Evolutionary conservation across 2,329 filamentous ascomycete genomes (phyloP).

Genomic region (Nemania sp.): DNA sequence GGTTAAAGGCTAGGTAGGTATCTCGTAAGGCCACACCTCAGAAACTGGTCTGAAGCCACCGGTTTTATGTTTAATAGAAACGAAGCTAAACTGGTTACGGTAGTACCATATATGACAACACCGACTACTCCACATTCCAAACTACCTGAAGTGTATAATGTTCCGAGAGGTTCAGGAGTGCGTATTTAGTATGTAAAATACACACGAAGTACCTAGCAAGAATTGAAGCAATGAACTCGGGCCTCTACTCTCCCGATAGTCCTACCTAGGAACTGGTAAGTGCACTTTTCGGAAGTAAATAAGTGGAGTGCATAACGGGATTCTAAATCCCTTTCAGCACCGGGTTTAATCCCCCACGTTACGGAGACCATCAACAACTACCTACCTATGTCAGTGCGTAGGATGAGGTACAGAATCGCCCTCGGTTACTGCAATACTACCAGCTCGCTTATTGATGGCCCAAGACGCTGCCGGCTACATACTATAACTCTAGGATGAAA

Average conservation of each 20-base stretch:
- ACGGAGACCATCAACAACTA: background rate
- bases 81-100: background rate
- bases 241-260: too few relatives aligned
- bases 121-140: too few relatives aligned
- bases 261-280: too few relatives aligned
- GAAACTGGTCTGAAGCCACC: too few relatives aligned
- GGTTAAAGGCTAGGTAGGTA: too few relatives aligned
- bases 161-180: too few relatives aligned
- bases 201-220: background rate
- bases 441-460: background rate
- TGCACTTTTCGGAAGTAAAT: too few relatives aligned
- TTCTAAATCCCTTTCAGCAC: background rate
- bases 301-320: constrained; percentile 8
- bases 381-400: background rate
- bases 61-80: background rate
- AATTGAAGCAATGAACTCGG: background rate
- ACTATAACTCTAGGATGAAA: too few relatives aligned
- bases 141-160: too few relatives aligned
- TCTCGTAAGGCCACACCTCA: too few relatives aligned
- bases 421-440: background rate
- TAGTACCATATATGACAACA: too few relatives aligned
- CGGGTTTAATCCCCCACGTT: background rate
- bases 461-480: background rate
- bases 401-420: background rate
- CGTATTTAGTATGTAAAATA: background rate